Conservation (phyloP, 495 filamentous ascomycete species). For the Penicillium pancosmium region DNA sequence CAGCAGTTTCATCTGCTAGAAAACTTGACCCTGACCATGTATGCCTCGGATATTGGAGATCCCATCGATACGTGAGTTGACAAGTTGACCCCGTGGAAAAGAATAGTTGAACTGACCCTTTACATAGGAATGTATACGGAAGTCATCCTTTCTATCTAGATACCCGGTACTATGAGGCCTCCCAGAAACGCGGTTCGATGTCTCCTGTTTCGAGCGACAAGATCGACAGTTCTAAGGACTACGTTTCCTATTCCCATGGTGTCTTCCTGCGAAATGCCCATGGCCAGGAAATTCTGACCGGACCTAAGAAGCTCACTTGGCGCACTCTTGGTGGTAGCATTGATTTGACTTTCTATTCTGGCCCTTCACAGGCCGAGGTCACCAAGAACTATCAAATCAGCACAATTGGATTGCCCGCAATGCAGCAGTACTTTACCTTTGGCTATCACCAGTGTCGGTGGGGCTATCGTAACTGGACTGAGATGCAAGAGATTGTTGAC, state of each 20-base stretch:
- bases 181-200: slow-evolving; percentile 44
- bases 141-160: slow-evolving; percentile 65
- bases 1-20: slow-evolving; percentile 60
- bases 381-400: slow-evolving; percentile 58
- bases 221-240: slow-evolving; percentile 55
- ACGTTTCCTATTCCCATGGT: slow-evolving; percentile 63
- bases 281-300: slow-evolving; percentile 72
- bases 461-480: slow-evolving; percentile 64
- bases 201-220: slow-evolving; percentile 58
- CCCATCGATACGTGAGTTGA: slow-evolving; percentile 54
- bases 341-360: slow-evolving; percentile 65
- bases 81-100: background rate
- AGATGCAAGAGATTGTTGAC: slow-evolving; percentile 56
- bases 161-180: slow-evolving; percentile 63
- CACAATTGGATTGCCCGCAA: slow-evolving; percentile 60
- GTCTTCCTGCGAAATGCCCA: slow-evolving; percentile 69
- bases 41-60: slow-evolving; percentile 68
- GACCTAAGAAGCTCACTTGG: slow-evolving; percentile 72
- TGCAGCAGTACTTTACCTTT: slow-evolving; percentile 66
- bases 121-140: slow-evolving; percentile 59
- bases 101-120: slow-evolving; percentile 1
- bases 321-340: slow-evolving; percentile 66
- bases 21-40: slow-evolving; percentile 67
- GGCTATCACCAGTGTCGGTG: slow-evolving; percentile 69
- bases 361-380: slow-evolving; percentile 58